Base-by-base conservation (phyloP, 1,284 basidiomycete genomes). In the Cryptococcus maquisensis region DNA sequence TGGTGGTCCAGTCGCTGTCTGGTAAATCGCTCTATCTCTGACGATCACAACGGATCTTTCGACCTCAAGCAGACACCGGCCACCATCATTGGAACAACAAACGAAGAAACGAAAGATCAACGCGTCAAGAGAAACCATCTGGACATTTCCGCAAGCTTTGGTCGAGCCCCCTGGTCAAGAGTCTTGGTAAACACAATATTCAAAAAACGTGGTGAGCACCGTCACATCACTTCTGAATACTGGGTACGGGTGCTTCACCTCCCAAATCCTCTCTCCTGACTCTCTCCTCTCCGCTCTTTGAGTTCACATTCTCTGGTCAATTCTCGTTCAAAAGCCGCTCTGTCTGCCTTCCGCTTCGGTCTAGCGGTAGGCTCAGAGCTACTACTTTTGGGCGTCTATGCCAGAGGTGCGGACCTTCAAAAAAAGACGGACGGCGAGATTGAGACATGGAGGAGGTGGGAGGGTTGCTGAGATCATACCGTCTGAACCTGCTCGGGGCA, bases 1-100 rank as follows among this genome's bases (percentile, higher is more conserved):
- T 24, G 89, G 89, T 46, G 90, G 89, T 13, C 88, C 90, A 18
- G 86, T 85, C 35, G 90, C 90, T 3, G 81, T 90, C 45, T 73
- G 73, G 72, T 61, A 47, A 57, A 45, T 49, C 40, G 41, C 32
- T 9, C 10, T 44, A 21, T 24, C 40, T 16, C 3, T 49, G 28
- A 43, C 16, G 3, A 46, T n/a, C 40, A 43, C 37, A 38, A 38
- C 37, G n/a, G n/a, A 15, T n/a, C 13, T n/a, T 15, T 3, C 37
- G 12, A 32, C 24, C 16, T 36, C 35, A 48, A 23, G 12, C n/a
- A 39, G 3, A 16, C 16, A 39, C 35, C 35, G 10, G 10, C 47
- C 23, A 48, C 9, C 26, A 12, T 7, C 28, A 20, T 15, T 16
- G 7, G 21, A 4, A 26, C 35, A 15, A 49, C 39, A 18, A 21